These are phyloP conservation scores for Leptosphaerulina australis DNA, from an alignment of 2,329 filamentous ascomycete genomes.

Conservation along the genomic window DNA sequence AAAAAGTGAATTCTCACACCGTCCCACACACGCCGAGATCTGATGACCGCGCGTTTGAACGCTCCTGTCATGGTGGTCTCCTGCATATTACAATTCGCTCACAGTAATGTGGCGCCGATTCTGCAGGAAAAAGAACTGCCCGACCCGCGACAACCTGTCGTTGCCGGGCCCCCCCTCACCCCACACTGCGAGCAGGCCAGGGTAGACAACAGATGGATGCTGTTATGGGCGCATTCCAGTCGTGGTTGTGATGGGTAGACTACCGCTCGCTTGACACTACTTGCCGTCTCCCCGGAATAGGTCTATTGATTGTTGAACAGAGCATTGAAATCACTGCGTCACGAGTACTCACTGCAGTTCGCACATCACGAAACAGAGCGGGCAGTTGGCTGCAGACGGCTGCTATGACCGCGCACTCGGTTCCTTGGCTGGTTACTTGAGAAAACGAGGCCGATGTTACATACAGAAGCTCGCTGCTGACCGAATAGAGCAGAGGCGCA, in stretches of 20 bases:
- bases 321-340: constrained; percentile 30
- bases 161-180: constrained; percentile 28
- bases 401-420: constrained; percentile 38
- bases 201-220: constrained; percentile 14
- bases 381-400: constrained; percentile 31
- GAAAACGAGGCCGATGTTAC: constrained; percentile 47
- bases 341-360: constrained; percentile 23
- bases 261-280: constrained; percentile 32
- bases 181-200: constrained; percentile 39
- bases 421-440: constrained; percentile 38
- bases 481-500: constrained; percentile 26
- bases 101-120: constrained; percentile 31
- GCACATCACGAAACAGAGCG: constrained; percentile 27
- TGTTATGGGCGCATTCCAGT: constrained; percentile 14
- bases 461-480: constrained; percentile 36
- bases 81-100: constrained; percentile 43
- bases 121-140: constrained; percentile 39
- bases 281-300: constrained; percentile 41
- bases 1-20: constrained; percentile 32
- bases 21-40: constrained; percentile 29
- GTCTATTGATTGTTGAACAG: constrained; percentile 8
- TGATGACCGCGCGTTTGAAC: constrained; percentile 31
- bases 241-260: constrained; percentile 21
- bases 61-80: constrained; percentile 34
- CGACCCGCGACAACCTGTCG: constrained; percentile 32